A percentile compares a stretch with the other conserved stretches of the same genome.
These are phyloP conservation scores for Cordyceps pruinosa DNA, from an alignment of 2,329 filamentous ascomycete species.

Conservation along the genomic window DNA sequence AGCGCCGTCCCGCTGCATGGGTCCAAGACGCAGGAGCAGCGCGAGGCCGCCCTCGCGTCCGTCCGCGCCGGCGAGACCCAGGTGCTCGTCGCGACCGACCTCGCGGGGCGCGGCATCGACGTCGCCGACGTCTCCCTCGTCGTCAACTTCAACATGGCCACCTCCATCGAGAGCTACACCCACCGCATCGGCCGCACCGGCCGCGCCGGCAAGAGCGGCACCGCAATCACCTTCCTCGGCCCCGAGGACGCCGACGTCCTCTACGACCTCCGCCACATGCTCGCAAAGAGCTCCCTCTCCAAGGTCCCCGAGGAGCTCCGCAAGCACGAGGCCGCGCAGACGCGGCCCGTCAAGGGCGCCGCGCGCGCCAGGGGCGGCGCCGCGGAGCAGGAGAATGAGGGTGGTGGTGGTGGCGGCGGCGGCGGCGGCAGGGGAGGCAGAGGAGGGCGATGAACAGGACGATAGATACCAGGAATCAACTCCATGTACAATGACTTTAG, in stretches of 20 bases:
- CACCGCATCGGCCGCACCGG: conserved; percentile 95
- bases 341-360: conserved; percentile 52
- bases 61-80: conserved; percentile 74
- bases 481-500: neutral
- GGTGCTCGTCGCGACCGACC: conserved; percentile 89
- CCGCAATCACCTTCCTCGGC: conserved; percentile 91
- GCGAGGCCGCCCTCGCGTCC: conserved; percentile 84
- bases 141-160: conserved; percentile 98
- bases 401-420: conserved; percentile 11
- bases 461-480: neutral
- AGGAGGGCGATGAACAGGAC: neutral
- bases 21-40: conserved; percentile 94
- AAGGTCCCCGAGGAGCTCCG: conserved; percentile 86
- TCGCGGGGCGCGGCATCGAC: conserved; percentile 96
- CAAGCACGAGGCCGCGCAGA: conserved; percentile 86
- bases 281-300: conserved; percentile 81
- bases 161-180: conserved; percentile 87
- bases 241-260: conserved; percentile 83
- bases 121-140: conserved; percentile 90
- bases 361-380: conserved; percentile 22
- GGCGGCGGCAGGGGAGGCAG: conserved; percentile 15
- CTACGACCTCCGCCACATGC: conserved; percentile 94
- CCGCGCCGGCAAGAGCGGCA: conserved; percentile 93
- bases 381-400: conserved; percentile 21
- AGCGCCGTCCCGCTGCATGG: conserved; percentile 86